Base-by-base conservation (phyloP, 345 rosid genomes). In the Bruguiera sexangula region DNA sequence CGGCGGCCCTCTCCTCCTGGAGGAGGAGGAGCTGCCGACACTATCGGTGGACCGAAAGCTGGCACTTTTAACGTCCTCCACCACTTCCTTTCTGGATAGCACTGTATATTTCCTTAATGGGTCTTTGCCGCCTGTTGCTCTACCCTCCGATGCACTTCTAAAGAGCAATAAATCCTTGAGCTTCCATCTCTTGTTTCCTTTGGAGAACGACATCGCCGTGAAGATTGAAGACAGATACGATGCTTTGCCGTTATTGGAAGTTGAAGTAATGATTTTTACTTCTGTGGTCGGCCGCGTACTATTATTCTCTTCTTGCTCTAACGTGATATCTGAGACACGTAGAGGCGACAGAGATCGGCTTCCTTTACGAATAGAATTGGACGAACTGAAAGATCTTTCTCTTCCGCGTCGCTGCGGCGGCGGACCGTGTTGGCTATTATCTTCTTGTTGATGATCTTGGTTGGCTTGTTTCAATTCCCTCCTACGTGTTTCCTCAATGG, bases 91-190 rank as follows among this genome's bases (percentile, higher is more conserved):
- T 83, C 77, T 86, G 8, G 93, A 82, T 69, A 88, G 51, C 2
- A 75, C 72, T 3, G 77, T 72, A 67, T 80, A 90, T 60, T 84
- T 88, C 19, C 75, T 78, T 36, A 87, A 67, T 1, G 85, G 78
- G 31, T 86, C 89, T 37, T 77, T 73, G 22, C 50, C 55, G 54
- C 76, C 29, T 1, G 91, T 82, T 0, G 93, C 92, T 55, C 97
- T 79, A 4, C 99, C 98, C 71, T 95, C 98, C 0, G 98, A 95
- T 0, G 98, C 97, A 21, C 98, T 95, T 53, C 99, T 81, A 74
- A 92, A 95, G 18, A 94, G 69, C 58, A 92, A 65, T 0, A 95
- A 82, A 74, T 95, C 98, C 76, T 82, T 89, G 55, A 95, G 74
- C 71, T 86, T 92, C 99, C 99, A 95, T 77, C 89, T 92, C 70